Evolutionary conservation across 2,329 filamentous ascomycete genomes (phyloP).

Genomic region (Elsinoe ampelina): DNA sequence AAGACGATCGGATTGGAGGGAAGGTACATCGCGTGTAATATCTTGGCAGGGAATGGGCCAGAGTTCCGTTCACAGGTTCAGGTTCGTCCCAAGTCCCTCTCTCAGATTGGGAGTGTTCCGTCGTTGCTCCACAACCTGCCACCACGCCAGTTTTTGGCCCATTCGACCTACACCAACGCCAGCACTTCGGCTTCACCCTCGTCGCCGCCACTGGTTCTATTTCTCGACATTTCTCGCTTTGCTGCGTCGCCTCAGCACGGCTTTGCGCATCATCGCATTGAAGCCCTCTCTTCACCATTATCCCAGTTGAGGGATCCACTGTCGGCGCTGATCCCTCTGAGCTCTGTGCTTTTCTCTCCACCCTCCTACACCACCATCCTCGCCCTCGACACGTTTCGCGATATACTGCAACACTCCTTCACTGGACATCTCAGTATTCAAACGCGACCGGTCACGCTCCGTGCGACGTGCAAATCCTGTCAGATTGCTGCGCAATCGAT

Average conservation of each 20-base stretch:
- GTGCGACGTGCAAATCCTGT: not conserved
- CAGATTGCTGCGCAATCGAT: slow-evolving; percentile 10
- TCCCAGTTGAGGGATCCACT: slow-evolving; percentile 1
- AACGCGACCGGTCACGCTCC: not conserved
- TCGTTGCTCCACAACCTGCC: slow-evolving; percentile 5
- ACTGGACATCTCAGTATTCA: not conserved
- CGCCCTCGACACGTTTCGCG: slow-evolving; percentile 1
- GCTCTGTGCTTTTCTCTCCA: slow-evolving; percentile 10
- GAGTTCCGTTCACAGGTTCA: no score
- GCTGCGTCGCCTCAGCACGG: not conserved
- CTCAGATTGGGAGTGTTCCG: no score
- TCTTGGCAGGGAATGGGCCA: not conserved
- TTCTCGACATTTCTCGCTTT: not conserved
- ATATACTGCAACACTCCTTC: not conserved
- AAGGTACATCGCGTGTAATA: not conserved
- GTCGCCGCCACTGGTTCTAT: not conserved
- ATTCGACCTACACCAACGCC: not conserved
- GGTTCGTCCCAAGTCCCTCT: no score
- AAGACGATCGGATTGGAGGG: slow-evolving; percentile 4
- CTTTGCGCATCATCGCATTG: slow-evolving; percentile 3
- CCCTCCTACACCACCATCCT: slow-evolving; percentile 2
- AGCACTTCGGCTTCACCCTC: not conserved
- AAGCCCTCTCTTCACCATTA: not conserved
- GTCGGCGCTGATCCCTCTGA: slow-evolving; percentile 6
- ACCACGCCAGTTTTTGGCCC: slow-evolving; percentile 1